These are phyloP conservation scores for Cryphonectria japonica DNA, from an alignment of 2,329 filamentous ascomycete species.

Conservation along the genomic window DNA sequence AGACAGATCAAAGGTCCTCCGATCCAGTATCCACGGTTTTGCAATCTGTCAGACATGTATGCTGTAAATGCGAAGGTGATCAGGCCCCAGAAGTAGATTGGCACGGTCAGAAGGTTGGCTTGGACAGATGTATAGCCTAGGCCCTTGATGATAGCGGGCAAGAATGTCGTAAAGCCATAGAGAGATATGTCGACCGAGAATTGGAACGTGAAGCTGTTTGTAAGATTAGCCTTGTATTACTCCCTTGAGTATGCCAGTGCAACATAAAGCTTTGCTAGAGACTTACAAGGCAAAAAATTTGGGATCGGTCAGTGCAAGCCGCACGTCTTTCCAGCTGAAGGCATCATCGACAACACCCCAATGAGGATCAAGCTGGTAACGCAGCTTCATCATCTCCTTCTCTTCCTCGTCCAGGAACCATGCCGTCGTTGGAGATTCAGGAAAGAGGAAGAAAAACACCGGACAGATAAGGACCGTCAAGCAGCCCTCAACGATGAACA, in stretches of 20 bases:
- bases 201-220: conserved; percentile 37
- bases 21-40: conserved; percentile 36
- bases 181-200: conserved; percentile 41
- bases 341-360: conserved; percentile 35
- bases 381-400: conserved; percentile 35
- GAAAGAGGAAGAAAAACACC: conserved; percentile 36
- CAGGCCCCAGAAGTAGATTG: conserved; percentile 37
- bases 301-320: conserved; percentile 34
- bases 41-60: conserved; percentile 35
- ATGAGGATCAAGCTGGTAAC: conserved; percentile 35
- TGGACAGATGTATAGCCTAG: conserved; percentile 40
- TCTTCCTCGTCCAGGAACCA: conserved; percentile 37
- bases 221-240: conserved; percentile 20
- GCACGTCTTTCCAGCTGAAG: conserved; percentile 34
- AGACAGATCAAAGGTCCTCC: conserved; percentile 35
- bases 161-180: conserved; percentile 40
- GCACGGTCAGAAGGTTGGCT: conserved; percentile 42
- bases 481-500: conserved; percentile 46
- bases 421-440: conserved; percentile 35
- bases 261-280: conserved; percentile 39
- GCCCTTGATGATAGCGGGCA: conserved; percentile 42
- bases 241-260: background rate
- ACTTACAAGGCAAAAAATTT: conserved; percentile 42
- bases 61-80: conserved; percentile 36
- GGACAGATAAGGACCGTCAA: conserved; percentile 44